Base-by-base conservation (phyloP, 345 rosid species). In the Citrus australasica region DNA sequence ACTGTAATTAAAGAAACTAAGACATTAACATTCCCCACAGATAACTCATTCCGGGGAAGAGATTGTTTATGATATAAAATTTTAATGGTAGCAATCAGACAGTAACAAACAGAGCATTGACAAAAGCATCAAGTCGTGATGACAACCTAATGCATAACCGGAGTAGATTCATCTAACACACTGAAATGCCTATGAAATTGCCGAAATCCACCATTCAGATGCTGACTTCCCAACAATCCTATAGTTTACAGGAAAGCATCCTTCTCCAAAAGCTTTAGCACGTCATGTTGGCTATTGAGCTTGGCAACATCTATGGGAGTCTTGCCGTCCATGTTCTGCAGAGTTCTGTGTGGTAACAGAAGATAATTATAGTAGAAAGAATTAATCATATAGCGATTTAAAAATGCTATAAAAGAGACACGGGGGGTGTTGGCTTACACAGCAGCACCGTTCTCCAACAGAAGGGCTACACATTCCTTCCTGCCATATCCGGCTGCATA, bases 401-500 rank as follows among this genome's bases (percentile, higher is more conserved):
- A 62, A 35, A 32, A 60, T 53, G 37, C 59, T 11, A 19, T 60
- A 21, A 28, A 24, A 3, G 25, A 21, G 28, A 42, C 14, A 6
- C 7, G 0, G 4, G 2, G 28, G 28, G 1, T 32, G 27, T 79
- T 56, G 58, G 82, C 98, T 94, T 92, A 96, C 99, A 96, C 98
- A 69, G 99, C 97, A 60, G 99, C 99, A 7, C 97, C 99, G 51
- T 91, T 92, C 75, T 91, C 94, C 38, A 96, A 89, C 30, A 95
- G 89, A 78, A 95, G 95, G 83, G 94, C 87, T 10, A 95, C 98
- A 78, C 99, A 95, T 67, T 93, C 99, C 85, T 95, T 92, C 84
- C 93, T 93, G 37, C 99, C 98, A 79, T 95, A 95, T 70, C 99
- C 99, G 76, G 99, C 97, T 17, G 99, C 96, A 59, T 95, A 95